phyloP scores from a whole-genome alignment of 164 flowering plant species.

The Cinnamomum chago region DNA sequence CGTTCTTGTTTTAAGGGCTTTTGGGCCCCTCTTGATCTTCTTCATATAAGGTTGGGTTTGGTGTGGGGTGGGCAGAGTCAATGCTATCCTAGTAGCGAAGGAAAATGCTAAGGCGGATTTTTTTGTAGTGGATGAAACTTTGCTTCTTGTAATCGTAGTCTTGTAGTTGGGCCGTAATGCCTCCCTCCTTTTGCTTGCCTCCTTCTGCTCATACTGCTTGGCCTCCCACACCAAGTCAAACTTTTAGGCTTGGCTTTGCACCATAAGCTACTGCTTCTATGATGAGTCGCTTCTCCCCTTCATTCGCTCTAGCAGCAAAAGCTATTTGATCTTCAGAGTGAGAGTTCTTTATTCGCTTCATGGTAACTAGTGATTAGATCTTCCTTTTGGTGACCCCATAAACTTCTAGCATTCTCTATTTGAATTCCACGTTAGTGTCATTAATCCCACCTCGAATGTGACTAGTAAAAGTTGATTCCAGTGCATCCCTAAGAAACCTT shows the following conservation, averaged over 20 bases:
- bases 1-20: no score
- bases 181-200: not conserved
- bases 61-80: no score
- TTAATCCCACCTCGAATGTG: slow-evolving; percentile 12
- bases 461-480: slow-evolving; percentile 18
- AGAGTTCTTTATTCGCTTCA: slow-evolving; percentile 7
- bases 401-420: slow-evolving; percentile 2
- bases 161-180: not conserved
- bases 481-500: no score
- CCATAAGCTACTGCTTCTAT: not conserved
- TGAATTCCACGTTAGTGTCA: slow-evolving; percentile 12
- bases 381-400: slow-evolving; percentile 21
- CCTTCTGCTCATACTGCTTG: not conserved
- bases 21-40: no score
- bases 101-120: not conserved
- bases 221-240: not conserved
- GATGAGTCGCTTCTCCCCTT: not conserved
- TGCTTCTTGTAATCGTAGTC: slow-evolving; percentile 1
- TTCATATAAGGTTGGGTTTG: no score
- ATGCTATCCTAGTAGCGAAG: no score
- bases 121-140: not conserved
- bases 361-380: slow-evolving; percentile 10
- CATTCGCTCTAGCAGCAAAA: not conserved
- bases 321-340: not conserved
- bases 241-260: not conserved